Percentiles rank a stretch among this genome's conserved stretches.
These are phyloP conservation scores for Annona cherimola DNA, from an alignment of 164 flowering plant genomes.

Conservation along the genomic window DNA sequence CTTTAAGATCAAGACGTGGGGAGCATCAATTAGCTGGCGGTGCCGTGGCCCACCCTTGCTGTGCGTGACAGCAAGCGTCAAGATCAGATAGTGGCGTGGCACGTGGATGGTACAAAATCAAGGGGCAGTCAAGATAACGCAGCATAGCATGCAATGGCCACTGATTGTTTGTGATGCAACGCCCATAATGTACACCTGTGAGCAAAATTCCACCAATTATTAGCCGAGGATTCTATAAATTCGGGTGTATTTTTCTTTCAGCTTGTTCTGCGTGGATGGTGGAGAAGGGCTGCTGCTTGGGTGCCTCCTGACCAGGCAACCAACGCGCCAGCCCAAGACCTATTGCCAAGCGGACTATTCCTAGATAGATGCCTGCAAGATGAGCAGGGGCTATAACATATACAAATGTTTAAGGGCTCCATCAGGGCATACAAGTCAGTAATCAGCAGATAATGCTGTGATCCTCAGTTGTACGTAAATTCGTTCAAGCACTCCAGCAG, in stretches of 20 bases:
- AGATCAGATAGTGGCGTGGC: neutral
- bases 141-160: neutral
- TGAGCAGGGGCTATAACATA: neutral
- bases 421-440: too few species aligned
- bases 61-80: neutral
- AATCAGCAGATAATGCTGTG: too few species aligned
- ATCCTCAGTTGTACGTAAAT: slow-evolving; percentile 22
- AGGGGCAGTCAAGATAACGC: neutral
- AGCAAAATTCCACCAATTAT: too few species aligned
- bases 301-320: neutral
- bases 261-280: neutral
- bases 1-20: neutral
- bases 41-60: too few species aligned
- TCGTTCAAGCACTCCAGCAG: slow-evolving; percentile 40
- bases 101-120: neutral
- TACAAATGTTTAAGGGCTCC: too few species aligned
- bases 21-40: neutral
- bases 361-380: neutral
- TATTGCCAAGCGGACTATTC: neutral
- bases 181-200: too few species aligned
- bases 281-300: neutral
- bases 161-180: too few species aligned
- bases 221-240: too few species aligned
- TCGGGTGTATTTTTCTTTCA: neutral
- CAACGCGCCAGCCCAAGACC: neutral